Percentiles rank a stretch among this genome's conserved stretches.
These are phyloP conservation scores for Pecoramyces ruminantium DNA, from an alignment of 192 early-diverging fungal species.

Conservation along the genomic window DNA sequence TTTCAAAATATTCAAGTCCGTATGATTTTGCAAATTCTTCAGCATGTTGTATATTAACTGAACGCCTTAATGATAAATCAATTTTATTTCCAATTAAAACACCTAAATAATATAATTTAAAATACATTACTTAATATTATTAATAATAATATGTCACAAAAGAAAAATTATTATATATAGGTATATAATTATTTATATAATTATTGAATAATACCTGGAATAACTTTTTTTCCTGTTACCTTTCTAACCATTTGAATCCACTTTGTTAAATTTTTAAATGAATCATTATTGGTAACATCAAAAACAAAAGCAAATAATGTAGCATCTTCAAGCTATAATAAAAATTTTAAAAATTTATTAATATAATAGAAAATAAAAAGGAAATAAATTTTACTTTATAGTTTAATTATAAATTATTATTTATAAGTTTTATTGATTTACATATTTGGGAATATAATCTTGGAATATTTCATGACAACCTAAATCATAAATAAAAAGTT, in stretches of 20 bases:
- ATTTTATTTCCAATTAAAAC: not conserved
- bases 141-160: no score
- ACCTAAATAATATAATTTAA: no score
- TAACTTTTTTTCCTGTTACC: not conserved
- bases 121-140: no score
- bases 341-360: no score
- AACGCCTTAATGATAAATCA: not conserved
- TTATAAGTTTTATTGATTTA: no score
- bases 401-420: no score
- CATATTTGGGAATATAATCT: not conserved
- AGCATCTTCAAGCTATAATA: not conserved
- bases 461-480: not conserved
- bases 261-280: not conserved
- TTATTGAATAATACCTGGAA: not conserved
- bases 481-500: not conserved
- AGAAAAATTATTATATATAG: not conserved
- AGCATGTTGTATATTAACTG: not conserved
- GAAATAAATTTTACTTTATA: no score
- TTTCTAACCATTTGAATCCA: not conserved
- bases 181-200: no score
- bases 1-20: not conserved
- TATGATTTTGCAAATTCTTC: not conserved
- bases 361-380: no score
- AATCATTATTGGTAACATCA: not conserved
- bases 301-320: not conserved